Conservation (phyloP, 73 alveolate genomes). For the Paramecium pentaurelia region DNA sequence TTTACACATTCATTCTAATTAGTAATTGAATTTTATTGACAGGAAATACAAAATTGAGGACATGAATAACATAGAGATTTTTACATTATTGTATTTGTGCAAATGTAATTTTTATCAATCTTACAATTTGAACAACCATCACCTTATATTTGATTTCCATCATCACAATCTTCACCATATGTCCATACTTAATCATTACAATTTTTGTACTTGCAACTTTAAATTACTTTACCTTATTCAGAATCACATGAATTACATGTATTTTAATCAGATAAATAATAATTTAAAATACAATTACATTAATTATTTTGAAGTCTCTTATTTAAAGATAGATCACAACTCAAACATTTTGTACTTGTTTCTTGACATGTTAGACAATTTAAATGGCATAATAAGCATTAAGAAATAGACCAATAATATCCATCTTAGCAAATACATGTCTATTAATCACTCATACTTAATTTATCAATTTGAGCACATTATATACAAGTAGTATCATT, state of each 20-base stretch:
- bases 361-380: background rate
- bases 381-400: background rate
- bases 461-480: background rate
- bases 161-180: background rate
- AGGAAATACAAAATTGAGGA: background rate
- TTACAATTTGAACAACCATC: background rate
- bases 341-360: background rate
- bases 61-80: background rate
- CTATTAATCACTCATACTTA: background rate
- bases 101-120: background rate
- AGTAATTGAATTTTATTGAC: background rate
- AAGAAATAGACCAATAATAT: background rate
- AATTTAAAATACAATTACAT: background rate
- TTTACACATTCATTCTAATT: background rate
- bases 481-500: background rate
- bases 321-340: background rate
- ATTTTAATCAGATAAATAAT: background rate
- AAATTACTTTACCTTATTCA: background rate
- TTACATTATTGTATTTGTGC: background rate
- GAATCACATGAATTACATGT: background rate
- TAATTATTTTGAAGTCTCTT: background rate
- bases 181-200: slow-evolving; percentile 3
- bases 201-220: background rate
- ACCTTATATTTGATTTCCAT: background rate
- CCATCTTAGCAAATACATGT: background rate